Evolutionary conservation across 176 grass and related monocot genomes (phyloP).

Genomic region (Guadua angustifolia): DNA sequence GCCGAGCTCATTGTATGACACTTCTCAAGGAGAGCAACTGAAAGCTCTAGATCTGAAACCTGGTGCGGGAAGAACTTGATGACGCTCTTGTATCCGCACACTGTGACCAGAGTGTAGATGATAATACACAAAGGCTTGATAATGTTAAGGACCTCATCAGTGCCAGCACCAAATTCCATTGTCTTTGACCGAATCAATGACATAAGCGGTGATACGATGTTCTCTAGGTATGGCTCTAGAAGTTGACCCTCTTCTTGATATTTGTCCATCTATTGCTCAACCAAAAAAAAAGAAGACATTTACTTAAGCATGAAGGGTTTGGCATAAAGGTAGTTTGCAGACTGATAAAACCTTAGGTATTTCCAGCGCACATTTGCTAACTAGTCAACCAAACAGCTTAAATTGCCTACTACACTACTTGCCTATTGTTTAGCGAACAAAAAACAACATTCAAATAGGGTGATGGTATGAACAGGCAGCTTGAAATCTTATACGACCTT

Average conservation of each 20-base stretch:
- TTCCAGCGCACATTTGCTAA: neutral
- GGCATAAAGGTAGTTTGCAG: slow-evolving; percentile 28
- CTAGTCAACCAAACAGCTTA: slow-evolving; percentile 19
- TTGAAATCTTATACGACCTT: neutral
- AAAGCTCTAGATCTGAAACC: slow-evolving; percentile 92
- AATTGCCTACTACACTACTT: neutral
- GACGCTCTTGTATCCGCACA: slow-evolving; percentile 89
- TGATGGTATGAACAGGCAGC: neutral
- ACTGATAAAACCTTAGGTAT: slow-evolving; percentile 14
- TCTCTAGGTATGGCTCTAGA: slow-evolving; percentile 89
- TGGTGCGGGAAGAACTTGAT: slow-evolving; percentile 96
- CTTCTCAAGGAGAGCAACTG: slow-evolving; percentile 78
- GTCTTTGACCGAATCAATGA: slow-evolving; percentile 66
- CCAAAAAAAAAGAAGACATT: neutral
- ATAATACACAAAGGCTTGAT: slow-evolving; percentile 94
- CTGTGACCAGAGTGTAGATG: slow-evolving; percentile 85
- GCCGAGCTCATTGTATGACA: slow-evolving; percentile 61
- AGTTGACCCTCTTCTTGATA: slow-evolving; percentile 98
- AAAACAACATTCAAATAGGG: neutral
- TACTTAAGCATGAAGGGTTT: slow-evolving; percentile 34
- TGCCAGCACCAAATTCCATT: slow-evolving; percentile 55
- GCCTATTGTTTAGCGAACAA: neutral
- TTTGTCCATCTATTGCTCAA: slow-evolving; percentile 79
- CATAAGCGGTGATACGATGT: slow-evolving; percentile 81
- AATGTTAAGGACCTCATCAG: slow-evolving; percentile 59